Percentiles rank a stretch among this genome's conserved stretches.
phyloP scores from a whole-genome alignment of 495 filamentous ascomycete genomes.

The Penicillium ucsense region DNA sequence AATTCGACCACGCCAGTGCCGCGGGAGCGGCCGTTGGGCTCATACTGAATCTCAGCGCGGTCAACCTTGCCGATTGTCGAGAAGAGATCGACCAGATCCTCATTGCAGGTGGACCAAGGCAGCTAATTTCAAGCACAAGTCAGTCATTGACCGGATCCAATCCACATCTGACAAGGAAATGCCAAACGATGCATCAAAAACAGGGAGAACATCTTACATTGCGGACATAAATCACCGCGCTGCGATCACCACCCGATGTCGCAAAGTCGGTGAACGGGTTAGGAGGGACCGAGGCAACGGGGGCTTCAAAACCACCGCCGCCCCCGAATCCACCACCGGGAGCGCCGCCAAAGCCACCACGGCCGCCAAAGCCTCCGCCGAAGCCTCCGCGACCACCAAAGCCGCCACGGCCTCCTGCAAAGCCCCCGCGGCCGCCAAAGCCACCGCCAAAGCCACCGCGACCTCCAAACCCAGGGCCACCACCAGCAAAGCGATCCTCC shows the following conservation, averaged over 20 bases:
- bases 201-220: constrained; percentile 58
- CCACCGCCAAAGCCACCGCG: constrained; percentile 37
- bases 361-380: constrained; percentile 31
- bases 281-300: constrained; percentile 44
- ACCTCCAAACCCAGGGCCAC: constrained; percentile 39
- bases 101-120: constrained; percentile 97
- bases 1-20: constrained; percentile 95
- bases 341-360: constrained; percentile 17
- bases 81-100: constrained; percentile 92
- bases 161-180: too few species aligned
- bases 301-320: constrained; percentile 31
- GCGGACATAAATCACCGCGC: constrained; percentile 83
- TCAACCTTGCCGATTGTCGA: constrained; percentile 97
- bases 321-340: constrained; percentile 28
- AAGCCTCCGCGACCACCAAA: constrained; percentile 30
- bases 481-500: constrained; percentile 84
- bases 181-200: too few species aligned
- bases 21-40: constrained; percentile 88
- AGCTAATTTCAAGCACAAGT: constrained; percentile 44
- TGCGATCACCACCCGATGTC: constrained; percentile 75
- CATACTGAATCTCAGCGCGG: constrained; percentile 96
- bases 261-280: constrained; percentile 96
- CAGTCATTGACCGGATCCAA: not conserved
- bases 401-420: constrained; percentile 42
- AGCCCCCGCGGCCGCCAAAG: constrained; percentile 31